These are phyloP conservation scores for Datisca glomerata DNA, from an alignment of 306 rosid species.

Conservation along the genomic window DNA sequence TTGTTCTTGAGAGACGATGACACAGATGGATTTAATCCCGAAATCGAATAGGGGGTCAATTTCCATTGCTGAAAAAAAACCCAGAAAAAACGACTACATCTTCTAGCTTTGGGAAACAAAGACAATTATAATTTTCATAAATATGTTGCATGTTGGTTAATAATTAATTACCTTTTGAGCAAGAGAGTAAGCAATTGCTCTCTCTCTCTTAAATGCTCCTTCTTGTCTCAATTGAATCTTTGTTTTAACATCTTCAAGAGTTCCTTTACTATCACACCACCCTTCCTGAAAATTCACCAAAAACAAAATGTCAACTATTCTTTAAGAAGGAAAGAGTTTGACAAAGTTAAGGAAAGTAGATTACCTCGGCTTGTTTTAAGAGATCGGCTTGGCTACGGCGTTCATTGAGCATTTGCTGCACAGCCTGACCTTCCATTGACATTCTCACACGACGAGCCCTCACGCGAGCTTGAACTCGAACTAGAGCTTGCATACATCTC, in stretches of 20 bases:
- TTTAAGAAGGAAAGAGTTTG: background rate
- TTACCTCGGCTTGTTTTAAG: constrained; percentile 84
- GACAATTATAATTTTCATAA: background rate
- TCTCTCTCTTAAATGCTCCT: constrained; percentile 92
- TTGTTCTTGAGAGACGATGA: constrained; percentile 33
- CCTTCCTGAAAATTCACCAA: constrained; percentile 49
- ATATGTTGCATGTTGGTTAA: too few species aligned
- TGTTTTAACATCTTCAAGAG: constrained; percentile 58
- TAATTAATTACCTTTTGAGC: constrained; percentile 96
- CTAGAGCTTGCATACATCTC: constrained; percentile 97
- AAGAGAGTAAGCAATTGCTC: constrained; percentile 85
- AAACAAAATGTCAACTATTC: too few species aligned
- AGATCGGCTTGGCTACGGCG: constrained; percentile 58
- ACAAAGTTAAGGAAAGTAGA: background rate
- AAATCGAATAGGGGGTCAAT: constrained; percentile 34
- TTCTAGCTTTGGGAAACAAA: background rate
- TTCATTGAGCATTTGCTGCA: constrained; percentile 60
- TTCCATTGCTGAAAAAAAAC: constrained; percentile 56
- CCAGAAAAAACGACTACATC: constrained; percentile 2
- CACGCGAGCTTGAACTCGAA: constrained; percentile 91
- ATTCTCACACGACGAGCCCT: constrained; percentile 90
- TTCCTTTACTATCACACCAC: constrained; percentile 93
- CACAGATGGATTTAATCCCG: constrained; percentile 18
- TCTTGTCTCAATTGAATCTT: constrained; percentile 83
- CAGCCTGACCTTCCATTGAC: constrained; percentile 91